A percentile compares a stretch with the other conserved stretches of the same genome.
phyloP scores from a whole-genome alignment of 345 rosid species.

The Erysimum cheiranthoides region DNA sequence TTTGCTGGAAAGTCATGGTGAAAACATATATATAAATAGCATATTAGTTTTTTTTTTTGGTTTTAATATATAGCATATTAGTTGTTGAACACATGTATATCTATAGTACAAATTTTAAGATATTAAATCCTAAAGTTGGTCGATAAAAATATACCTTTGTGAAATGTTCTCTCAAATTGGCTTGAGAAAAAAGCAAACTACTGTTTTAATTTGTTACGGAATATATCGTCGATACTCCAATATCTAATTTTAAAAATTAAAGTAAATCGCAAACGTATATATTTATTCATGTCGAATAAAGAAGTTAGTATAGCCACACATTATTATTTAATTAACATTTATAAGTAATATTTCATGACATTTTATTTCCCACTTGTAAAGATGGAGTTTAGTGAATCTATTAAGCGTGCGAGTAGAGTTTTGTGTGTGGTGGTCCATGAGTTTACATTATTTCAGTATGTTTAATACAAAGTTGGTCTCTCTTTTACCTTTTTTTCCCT shows the following conservation, averaged over 20 bases:
- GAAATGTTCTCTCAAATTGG: slow-evolving; percentile 24
- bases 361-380: slow-evolving; percentile 26
- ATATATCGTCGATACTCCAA: slow-evolving; percentile 29
- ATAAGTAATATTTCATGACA: not conserved
- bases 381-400: slow-evolving; percentile 17
- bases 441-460: not conserved
- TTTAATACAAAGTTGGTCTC: slow-evolving; percentile 11
- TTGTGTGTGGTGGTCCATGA: slow-evolving; percentile 39
- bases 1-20: slow-evolving; percentile 11
- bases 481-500: not conserved
- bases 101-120: slow-evolving; percentile 1
- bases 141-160: slow-evolving; percentile 13
- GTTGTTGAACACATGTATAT: slow-evolving; percentile 14
- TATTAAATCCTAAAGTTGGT: slow-evolving; percentile 24
- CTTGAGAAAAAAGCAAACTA: slow-evolving; percentile 23
- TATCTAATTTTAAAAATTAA: not conserved
- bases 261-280: not conserved
- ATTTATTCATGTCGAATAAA: slow-evolving; percentile 37
- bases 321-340: not conserved
- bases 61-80: not conserved
- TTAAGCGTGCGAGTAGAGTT: slow-evolving; percentile 33
- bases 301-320: not conserved
- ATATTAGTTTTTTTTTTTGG: too few relatives aligned
- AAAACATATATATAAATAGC: not conserved
- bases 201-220: slow-evolving; percentile 20